A percentile compares a stretch with the other conserved stretches of the same genome.
Evolutionary conservation across 257 asterid genomes (phyloP).

Genomic region (Primulina tabacum): DNA sequence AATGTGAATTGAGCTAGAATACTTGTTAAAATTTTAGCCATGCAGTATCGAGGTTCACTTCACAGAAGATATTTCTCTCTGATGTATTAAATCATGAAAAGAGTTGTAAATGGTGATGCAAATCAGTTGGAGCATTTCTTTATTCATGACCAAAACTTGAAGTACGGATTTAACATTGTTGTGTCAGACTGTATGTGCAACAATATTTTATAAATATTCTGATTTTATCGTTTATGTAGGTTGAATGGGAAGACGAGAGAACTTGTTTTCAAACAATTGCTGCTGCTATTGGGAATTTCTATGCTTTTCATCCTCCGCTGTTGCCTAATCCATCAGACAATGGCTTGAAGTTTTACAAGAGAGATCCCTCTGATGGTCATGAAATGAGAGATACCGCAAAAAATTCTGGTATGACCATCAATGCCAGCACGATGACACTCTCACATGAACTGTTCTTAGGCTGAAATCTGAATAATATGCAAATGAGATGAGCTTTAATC

Average conservation of each 20-base stretch:
- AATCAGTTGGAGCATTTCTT: constrained; percentile 9
- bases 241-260: constrained; percentile 88
- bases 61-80: constrained; percentile 8
- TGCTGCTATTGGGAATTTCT: constrained; percentile 88
- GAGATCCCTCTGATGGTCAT: constrained; percentile 35
- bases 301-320: constrained; percentile 90
- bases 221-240: constrained; percentile 42
- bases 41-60: not conserved
- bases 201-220: constrained; percentile 14
- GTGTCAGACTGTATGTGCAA: constrained; percentile 1
- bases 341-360: constrained; percentile 71
- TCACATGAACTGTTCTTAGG: constrained; percentile 6
- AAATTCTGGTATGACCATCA: constrained; percentile 38
- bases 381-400: constrained; percentile 38
- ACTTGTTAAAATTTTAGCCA: too few relatives aligned
- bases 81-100: not conserved
- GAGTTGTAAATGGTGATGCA: not conserved
- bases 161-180: constrained; percentile 6
- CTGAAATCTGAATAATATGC: constrained; percentile 3
- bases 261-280: constrained; percentile 85
- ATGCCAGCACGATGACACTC: constrained; percentile 14
- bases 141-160: constrained; percentile 1
- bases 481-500: not conserved
- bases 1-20: too few relatives aligned
- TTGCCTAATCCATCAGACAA: constrained; percentile 89